A percentile compares a stretch with the other conserved stretches of the same genome.
These are phyloP conservation scores for Aspergillus uvarum DNA, from an alignment of 2,329 filamentous ascomycete species.

Conservation along the genomic window DNA sequence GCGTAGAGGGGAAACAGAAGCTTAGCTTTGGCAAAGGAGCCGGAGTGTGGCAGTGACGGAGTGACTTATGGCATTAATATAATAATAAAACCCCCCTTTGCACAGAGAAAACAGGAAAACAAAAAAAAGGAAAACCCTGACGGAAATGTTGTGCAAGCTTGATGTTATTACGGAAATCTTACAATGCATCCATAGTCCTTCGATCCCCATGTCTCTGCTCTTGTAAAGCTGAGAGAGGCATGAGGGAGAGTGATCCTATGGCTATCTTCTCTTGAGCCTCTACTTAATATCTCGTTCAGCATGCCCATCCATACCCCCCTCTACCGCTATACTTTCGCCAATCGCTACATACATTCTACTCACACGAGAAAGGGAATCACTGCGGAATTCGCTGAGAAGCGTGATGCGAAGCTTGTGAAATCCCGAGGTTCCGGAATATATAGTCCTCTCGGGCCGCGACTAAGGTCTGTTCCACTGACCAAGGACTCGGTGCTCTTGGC, in stretches of 20 bases:
- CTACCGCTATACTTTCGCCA: too few species aligned
- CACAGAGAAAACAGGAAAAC: not conserved
- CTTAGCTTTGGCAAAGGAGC: conserved; percentile 20
- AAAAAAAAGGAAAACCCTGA: conserved; percentile 3
- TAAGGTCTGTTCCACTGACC: too few species aligned
- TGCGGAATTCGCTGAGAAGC: too few species aligned
- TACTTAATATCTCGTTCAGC: too few species aligned
- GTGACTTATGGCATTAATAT: not conserved
- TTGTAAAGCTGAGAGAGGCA: conserved; percentile 17
- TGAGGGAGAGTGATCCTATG: conserved; percentile 15
- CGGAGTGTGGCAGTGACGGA: not conserved
- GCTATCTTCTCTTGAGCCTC: conserved; percentile 3
- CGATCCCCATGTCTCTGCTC: not conserved
- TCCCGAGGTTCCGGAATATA: too few species aligned
- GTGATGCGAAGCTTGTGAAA: too few species aligned
- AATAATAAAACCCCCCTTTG: not conserved
- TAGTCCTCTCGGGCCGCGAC: too few species aligned
- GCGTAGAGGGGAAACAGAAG: conserved; percentile 70
- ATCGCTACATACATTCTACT: too few species aligned
- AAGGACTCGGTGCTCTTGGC: too few species aligned
- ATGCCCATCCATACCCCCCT: too few species aligned
- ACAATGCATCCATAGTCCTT: conserved; percentile 17
- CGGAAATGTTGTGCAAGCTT: not conserved
- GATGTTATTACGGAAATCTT: conserved; percentile 4
- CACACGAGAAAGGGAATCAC: too few species aligned